phyloP scores from a whole-genome alignment of 2,329 filamentous ascomycete genomes.

The Xylariaceae sp. region DNA sequence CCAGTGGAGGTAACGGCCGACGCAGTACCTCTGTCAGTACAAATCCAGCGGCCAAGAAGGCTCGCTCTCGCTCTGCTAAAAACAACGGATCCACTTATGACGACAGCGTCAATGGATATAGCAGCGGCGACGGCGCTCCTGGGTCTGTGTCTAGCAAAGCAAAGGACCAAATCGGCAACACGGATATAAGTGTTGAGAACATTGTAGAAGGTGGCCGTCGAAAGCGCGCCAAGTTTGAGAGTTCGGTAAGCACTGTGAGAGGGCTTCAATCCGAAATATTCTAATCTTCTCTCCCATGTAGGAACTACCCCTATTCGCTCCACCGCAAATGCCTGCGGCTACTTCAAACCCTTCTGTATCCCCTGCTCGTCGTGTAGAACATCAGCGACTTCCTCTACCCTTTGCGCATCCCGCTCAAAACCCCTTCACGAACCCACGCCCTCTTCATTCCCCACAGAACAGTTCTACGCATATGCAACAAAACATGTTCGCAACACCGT shows the following conservation, averaged over 20 bases:
- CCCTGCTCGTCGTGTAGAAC: constrained; percentile 75
- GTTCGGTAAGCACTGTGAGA: constrained; percentile 88
- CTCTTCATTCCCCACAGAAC: constrained; percentile 80
- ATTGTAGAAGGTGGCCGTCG: constrained; percentile 95
- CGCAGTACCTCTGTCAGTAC: constrained; percentile 71
- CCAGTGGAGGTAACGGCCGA: constrained; percentile 61
- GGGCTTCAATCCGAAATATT: no score
- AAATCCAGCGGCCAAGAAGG: constrained; percentile 56
- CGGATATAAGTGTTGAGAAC: constrained; percentile 96
- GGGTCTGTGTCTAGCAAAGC: constrained; percentile 72
- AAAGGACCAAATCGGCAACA: constrained; percentile 86
- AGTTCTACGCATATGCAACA: constrained; percentile 57
- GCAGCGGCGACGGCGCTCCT: constrained; percentile 79
- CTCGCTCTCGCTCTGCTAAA: constrained; percentile 65
- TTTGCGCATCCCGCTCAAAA: constrained; percentile 74
- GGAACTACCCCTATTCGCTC: constrained; percentile 94
- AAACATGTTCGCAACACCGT: constrained; percentile 60
- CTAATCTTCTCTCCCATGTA: constrained; percentile 42
- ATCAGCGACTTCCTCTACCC: constrained; percentile 68
- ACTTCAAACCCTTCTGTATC: constrained; percentile 98
- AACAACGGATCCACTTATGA: constrained; percentile 62
- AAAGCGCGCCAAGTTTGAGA: constrained; percentile 93
- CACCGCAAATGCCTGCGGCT: constrained; percentile 86
- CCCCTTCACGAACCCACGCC: constrained; percentile 71
- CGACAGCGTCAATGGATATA: constrained; percentile 72